phyloP scores from a whole-genome alignment of 805 yeast species.

The Barnettozyma populi region DNA sequence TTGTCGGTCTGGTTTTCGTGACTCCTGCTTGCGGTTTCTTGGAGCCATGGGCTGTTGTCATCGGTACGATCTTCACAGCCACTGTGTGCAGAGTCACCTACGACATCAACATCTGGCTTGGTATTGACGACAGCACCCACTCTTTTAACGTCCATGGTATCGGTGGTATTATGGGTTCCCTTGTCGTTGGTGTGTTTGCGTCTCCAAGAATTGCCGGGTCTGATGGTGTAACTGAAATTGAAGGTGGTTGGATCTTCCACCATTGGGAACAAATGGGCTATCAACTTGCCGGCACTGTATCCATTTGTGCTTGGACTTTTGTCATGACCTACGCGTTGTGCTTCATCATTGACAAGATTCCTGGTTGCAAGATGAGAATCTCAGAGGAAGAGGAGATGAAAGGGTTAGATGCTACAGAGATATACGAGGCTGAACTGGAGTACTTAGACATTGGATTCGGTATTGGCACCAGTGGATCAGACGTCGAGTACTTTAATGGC shows the following conservation, averaged over 20 bases:
- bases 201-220: constrained; percentile 82
- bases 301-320: constrained; percentile 41
- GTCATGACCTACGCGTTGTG: constrained; percentile 38
- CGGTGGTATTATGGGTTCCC: constrained; percentile 85
- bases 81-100: constrained; percentile 82
- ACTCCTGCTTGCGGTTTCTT: constrained; percentile 94
- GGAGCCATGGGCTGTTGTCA: constrained; percentile 86
- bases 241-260: constrained; percentile 91
- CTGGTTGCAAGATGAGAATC: constrained; percentile 43
- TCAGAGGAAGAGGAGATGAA: constrained; percentile 40
- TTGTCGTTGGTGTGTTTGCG: constrained; percentile 83
- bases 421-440: constrained; percentile 41
- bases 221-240: constrained; percentile 78
- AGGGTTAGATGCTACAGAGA: constrained; percentile 47
- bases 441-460: constrained; percentile 19
- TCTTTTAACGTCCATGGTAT: constrained; percentile 95
- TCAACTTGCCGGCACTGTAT: constrained; percentile 59
- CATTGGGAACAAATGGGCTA: constrained; percentile 89
- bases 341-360: constrained; percentile 43
- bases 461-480: background rate
- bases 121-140: constrained; percentile 89
- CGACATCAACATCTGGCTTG: constrained; percentile 68
- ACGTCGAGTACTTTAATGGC: constrained; percentile 15
- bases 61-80: constrained; percentile 77
- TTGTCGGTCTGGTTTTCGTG: constrained; percentile 96